These are phyloP conservation scores for Camelina laxa DNA, from an alignment of 345 rosid genomes.

Conservation along the genomic window DNA sequence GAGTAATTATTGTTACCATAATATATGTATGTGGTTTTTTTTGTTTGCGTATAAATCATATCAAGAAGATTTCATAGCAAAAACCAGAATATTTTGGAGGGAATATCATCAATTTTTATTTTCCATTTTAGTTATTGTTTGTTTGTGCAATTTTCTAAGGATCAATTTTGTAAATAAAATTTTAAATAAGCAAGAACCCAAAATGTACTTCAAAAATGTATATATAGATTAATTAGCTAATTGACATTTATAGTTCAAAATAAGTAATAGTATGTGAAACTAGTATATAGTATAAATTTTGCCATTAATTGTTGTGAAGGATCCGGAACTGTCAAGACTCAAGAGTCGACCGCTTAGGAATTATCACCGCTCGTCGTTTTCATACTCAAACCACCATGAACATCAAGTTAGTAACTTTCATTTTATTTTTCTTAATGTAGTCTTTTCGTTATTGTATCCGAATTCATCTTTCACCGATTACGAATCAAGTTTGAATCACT, in stretches of 20 bases:
- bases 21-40: no score
- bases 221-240: conserved; percentile 5
- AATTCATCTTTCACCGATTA: background rate
- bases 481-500: background rate
- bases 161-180: no score
- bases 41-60: no score
- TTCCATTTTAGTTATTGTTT: no score
- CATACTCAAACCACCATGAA: conserved; percentile 18
- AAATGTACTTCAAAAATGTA: no score
- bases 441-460: background rate
- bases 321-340: background rate
- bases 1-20: no score
- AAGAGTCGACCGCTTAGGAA: background rate
- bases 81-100: no score
- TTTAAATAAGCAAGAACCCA: no score
- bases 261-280: background rate
- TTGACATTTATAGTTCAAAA: background rate
- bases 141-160: no score
- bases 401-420: conserved; percentile 11
- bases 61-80: no score
- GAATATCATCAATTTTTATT: no score
- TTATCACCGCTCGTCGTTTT: background rate
- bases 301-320: no score
- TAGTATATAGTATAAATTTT: background rate
- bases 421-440: background rate